Percentiles rank a stretch among this genome's conserved stretches.
phyloP scores from a whole-genome alignment of 169 alveolate species.

The Theileria annulata region DNA sequence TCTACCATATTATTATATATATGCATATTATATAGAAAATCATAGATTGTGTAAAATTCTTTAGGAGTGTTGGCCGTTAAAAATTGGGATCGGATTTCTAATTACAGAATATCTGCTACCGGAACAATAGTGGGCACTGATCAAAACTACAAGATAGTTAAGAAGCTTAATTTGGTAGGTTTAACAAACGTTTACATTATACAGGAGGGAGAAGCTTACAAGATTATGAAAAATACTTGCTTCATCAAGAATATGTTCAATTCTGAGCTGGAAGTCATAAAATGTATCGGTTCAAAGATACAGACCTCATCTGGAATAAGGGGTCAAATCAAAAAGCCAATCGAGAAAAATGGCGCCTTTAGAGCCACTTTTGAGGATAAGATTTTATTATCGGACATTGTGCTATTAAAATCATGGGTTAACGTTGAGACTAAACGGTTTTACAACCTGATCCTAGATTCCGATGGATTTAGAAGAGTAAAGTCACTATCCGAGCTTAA shows the following conservation, averaged over 20 bases:
- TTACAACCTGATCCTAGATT: conserved; percentile 86
- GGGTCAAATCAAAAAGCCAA: conserved; percentile 96
- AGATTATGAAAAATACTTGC: conserved; percentile 96
- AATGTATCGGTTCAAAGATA: conserved; percentile 95
- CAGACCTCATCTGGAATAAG: conserved; percentile 98
- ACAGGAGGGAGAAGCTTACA: conserved; percentile 96
- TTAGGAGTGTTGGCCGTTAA: conserved; percentile 82
- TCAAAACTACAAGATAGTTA: conserved; percentile 59
- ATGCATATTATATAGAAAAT: neutral
- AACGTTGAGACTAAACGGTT: conserved; percentile 85
- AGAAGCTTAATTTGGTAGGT: conserved; percentile 74
- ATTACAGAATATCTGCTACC: conserved; percentile 93
- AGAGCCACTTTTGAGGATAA: conserved; percentile 99
- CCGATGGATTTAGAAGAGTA: conserved; percentile 75
- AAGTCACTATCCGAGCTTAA: conserved; percentile 87
- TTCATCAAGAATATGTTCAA: conserved; percentile 97
- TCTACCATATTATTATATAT: conserved; percentile 64
- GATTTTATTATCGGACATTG: conserved; percentile 94
- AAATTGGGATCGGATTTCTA: conserved; percentile 79
- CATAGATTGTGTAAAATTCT: neutral
- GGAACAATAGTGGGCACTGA: conserved; percentile 94
- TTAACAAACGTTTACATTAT: conserved; percentile 83
- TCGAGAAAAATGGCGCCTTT: conserved; percentile 91
- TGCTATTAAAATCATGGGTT: conserved; percentile 93
- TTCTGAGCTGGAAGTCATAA: conserved; percentile 96